phyloP scores from a whole-genome alignment of 768 basidiomycete genomes.

The Inosperma sp. region DNA sequence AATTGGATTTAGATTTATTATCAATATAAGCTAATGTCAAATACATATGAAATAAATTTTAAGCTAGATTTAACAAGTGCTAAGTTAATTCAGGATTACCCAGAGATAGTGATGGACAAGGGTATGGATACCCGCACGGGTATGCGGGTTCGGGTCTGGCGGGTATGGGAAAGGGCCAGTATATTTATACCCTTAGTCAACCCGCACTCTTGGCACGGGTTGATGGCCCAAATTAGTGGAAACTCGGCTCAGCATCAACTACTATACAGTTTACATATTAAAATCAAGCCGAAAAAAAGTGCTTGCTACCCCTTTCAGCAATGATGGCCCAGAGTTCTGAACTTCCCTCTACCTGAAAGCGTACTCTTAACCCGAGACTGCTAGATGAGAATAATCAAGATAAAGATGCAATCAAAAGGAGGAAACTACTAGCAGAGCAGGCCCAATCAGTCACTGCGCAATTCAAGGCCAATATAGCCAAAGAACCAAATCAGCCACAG shows the following conservation, averaged over 20 bases:
- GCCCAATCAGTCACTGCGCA: not conserved
- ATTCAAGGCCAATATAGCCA: not conserved
- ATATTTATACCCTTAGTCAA: too few relatives aligned
- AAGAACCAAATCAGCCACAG: not conserved
- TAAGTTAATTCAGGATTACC: too few relatives aligned
- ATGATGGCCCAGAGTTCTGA: not conserved
- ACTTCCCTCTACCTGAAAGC: not conserved
- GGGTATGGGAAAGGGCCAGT: not conserved
- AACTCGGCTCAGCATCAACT: not conserved
- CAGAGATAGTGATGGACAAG: not conserved
- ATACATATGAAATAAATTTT: too few relatives aligned
- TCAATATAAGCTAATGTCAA: too few relatives aligned
- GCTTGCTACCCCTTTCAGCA: not conserved
- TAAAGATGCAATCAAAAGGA: not conserved
- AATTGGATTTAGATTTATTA: too few relatives aligned
- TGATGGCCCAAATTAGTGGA: constrained; percentile 3
- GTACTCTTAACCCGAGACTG: not conserved
- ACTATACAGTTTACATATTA: not conserved
- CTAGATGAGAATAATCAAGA: not conserved
- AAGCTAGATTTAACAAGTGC: too few relatives aligned
- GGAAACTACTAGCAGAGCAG: not conserved
- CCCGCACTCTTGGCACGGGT: too few relatives aligned
- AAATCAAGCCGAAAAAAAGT: not conserved
- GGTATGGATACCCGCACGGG: not conserved
- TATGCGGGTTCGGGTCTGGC: not conserved